These are phyloP conservation scores for Daldinia childiae DNA, from an alignment of 495 filamentous ascomycete species.

Conservation along the genomic window DNA sequence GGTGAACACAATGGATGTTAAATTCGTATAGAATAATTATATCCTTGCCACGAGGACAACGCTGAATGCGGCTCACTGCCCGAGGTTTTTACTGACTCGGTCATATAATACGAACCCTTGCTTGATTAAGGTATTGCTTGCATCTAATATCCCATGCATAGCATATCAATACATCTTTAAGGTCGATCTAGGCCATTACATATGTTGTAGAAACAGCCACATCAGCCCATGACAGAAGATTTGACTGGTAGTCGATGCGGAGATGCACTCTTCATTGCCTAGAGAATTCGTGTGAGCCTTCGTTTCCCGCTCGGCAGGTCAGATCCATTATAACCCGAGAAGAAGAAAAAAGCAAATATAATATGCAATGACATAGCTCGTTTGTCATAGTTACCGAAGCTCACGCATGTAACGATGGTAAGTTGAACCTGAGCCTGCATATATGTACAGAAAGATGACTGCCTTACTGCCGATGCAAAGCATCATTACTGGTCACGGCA, in stretches of 20 bases:
- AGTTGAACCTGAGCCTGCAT: constrained; percentile 26
- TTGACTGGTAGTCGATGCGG: constrained; percentile 21
- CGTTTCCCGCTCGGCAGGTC: background rate
- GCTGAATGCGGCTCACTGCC: constrained; percentile 24
- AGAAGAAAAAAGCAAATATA: constrained; percentile 26
- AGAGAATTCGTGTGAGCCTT: constrained; percentile 6
- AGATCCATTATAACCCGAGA: constrained; percentile 18
- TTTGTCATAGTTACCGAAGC: constrained; percentile 39
- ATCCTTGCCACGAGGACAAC: background rate
- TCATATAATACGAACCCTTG: constrained; percentile 7
- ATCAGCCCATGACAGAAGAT: constrained; percentile 36
- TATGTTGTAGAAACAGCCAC: constrained; percentile 35
- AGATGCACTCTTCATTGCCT: constrained; percentile 11
- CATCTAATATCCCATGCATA: constrained; percentile 23
- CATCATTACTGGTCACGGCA: constrained; percentile 33
- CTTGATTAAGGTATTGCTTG: constrained; percentile 11
- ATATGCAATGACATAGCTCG: constrained; percentile 32
- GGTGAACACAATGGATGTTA: background rate
- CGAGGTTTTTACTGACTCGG: constrained; percentile 9
- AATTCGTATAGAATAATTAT: background rate
- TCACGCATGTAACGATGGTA: constrained; percentile 25
- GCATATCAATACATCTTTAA: constrained; percentile 17
- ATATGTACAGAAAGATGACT: constrained; percentile 33
- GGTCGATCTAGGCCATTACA: constrained; percentile 34
- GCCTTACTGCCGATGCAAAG: constrained; percentile 27